Conservation (phyloP, 352 stramenopile genomes). For the Pythium aquatile region DNA sequence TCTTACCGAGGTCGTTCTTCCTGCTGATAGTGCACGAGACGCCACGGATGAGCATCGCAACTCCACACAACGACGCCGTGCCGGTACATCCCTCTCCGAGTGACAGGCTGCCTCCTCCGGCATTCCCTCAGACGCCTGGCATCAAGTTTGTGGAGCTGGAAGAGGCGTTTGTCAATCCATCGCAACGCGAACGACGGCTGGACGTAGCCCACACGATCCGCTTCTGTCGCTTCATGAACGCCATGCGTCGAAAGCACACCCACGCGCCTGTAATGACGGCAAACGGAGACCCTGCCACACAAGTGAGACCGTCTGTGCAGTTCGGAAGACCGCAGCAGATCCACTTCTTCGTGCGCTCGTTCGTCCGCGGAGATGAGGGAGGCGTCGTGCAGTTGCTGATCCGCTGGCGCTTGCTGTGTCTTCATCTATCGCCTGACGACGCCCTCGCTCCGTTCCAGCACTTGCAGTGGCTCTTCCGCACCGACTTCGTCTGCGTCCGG, state of each 20-base stretch:
- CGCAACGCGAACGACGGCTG: constrained; percentile 18
- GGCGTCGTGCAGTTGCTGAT: constrained; percentile 54
- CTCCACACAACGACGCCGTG: not conserved
- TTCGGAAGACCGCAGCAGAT: constrained; percentile 10
- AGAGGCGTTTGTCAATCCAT: constrained; percentile 22
- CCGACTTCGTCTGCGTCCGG: constrained; percentile 12
- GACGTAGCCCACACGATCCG: constrained; percentile 42
- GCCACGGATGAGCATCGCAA: constrained; percentile 13
- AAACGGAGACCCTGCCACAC: not conserved
- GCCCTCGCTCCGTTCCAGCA: constrained; percentile 59
- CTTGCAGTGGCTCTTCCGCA: constrained; percentile 22
- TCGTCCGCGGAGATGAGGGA: constrained; percentile 36
- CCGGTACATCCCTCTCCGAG: no score
- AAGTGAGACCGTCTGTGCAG: not conserved
- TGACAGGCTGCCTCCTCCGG: not conserved
- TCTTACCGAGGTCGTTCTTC: constrained; percentile 53
- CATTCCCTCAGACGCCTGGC: constrained; percentile 38
- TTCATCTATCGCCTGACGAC: constrained; percentile 42
- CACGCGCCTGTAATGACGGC: not conserved
- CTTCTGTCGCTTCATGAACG: constrained; percentile 56
- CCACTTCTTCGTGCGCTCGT: constrained; percentile 54
- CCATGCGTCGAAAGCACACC: constrained; percentile 7
- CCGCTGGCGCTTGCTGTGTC: constrained; percentile 56
- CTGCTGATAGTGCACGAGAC: constrained; percentile 48
- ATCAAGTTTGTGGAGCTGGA: constrained; percentile 37